Evolutionary conservation across 148 eudicot genomes (phyloP).

Genomic region (Cornus florida): DNA sequence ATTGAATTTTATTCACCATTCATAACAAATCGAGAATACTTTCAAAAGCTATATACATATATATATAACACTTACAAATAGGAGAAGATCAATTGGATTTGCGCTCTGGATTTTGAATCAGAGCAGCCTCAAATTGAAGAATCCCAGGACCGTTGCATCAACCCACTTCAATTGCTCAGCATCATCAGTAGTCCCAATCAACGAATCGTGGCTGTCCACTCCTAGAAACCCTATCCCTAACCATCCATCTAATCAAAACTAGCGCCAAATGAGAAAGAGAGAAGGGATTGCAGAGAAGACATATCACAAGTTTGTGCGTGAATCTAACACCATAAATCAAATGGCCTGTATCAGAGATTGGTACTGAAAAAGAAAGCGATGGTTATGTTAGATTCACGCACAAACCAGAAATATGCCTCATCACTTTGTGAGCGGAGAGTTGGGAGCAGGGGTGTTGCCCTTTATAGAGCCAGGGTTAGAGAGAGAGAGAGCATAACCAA

Average conservation of each 20-base stretch:
- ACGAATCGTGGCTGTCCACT: background rate
- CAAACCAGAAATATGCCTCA: background rate
- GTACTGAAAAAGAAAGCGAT: background rate
- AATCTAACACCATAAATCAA: slow-evolving; percentile 1
- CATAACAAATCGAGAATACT: no score
- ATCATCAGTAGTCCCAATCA: slow-evolving; percentile 45
- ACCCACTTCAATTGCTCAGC: no score
- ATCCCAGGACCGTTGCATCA: slow-evolving; percentile 55
- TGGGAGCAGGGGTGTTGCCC: no score
- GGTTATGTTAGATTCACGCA: background rate
- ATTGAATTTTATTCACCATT: no score
- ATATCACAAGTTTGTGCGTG: slow-evolving; percentile 2
- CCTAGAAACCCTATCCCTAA: slow-evolving; percentile 29
- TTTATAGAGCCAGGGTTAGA: background rate
- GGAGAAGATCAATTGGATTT: slow-evolving; percentile 47
- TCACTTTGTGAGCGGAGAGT: background rate
- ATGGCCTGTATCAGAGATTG: background rate
- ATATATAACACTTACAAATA: no score
- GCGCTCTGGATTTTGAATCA: slow-evolving; percentile 48
- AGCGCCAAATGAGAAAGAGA: no score
- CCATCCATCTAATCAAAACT: slow-evolving; percentile 27
- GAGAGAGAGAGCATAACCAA: background rate
- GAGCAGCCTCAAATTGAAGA: slow-evolving; percentile 48
- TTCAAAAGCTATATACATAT: no score
- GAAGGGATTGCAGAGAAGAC: background rate